These are phyloP conservation scores for Elaeagnus macrophylla DNA, from an alignment of 306 rosid genomes.

Conservation along the genomic window DNA sequence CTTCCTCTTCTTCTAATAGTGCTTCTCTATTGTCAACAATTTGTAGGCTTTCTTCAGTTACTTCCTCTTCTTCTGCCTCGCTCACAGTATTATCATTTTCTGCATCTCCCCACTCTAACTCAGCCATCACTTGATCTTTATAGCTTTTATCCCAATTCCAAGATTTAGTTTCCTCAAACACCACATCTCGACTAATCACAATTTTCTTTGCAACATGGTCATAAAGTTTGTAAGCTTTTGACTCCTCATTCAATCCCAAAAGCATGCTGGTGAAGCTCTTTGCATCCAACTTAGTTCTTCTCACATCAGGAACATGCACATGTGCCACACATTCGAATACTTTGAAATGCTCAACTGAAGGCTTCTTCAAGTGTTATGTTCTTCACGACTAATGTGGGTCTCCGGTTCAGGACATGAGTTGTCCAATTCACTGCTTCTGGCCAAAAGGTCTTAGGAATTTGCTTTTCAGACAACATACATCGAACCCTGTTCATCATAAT, in stretches of 20 bases:
- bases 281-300: not conserved
- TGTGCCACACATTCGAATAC: not conserved
- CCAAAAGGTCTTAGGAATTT: not conserved
- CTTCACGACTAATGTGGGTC: not conserved
- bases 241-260: not conserved
- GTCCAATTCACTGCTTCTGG: not conserved
- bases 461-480: not conserved
- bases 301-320: not conserved
- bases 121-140: no score
- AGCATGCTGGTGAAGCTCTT: not conserved
- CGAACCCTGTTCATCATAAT: not conserved
- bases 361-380: not conserved
- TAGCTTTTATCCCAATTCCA: not conserved
- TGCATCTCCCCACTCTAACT: fast-evolving
- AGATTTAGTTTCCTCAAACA: not conserved
- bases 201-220: not conserved
- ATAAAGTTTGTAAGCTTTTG: not conserved
- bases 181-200: not conserved
- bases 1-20: no score
- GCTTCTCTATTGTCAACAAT: no score
- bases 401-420: not conserved
- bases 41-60: no score
- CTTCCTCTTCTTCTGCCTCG: no score
- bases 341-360: not conserved
- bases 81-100: no score